These are phyloP conservation scores for Adansonia rubrostipa DNA, from an alignment of 441 rosid genomes.

Conservation along the genomic window DNA sequence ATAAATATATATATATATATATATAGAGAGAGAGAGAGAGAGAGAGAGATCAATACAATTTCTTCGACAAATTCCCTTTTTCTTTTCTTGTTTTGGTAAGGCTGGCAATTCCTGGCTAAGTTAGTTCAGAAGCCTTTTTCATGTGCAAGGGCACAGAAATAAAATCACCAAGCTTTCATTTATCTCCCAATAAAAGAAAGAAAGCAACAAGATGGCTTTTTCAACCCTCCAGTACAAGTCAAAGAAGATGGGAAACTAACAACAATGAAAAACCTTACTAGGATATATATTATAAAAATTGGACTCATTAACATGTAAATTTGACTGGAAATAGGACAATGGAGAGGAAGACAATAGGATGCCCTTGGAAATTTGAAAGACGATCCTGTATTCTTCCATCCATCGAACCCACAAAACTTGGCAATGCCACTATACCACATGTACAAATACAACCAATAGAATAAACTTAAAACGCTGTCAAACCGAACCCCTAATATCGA, in stretches of 20 bases:
- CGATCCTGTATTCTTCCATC: constrained; percentile 5
- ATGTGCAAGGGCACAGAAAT: too few relatives aligned
- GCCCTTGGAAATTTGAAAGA: not conserved
- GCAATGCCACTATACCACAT: not conserved
- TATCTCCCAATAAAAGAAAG: too few relatives aligned
- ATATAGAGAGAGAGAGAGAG: too few relatives aligned
- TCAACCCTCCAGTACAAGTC: not conserved
- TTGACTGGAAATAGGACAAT: constrained; percentile 8
- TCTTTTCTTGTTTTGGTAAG: too few relatives aligned
- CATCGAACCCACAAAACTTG: constrained; percentile 23
- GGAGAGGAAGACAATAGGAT: not conserved
- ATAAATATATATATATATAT: too few relatives aligned
- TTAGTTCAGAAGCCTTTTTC: too few relatives aligned
- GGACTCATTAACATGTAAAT: constrained; percentile 12
- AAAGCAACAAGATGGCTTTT: not conserved
- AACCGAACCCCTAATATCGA: not conserved
- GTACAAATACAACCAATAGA: constrained; percentile 4
- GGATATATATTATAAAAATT: not conserved
- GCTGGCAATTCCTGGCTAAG: too few relatives aligned
- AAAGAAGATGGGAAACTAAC: not conserved
- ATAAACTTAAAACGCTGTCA: constrained; percentile 19
- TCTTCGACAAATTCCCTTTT: too few relatives aligned
- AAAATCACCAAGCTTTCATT: not conserved
- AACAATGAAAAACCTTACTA: not conserved
- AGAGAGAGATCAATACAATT: too few relatives aligned